Evolutionary conservation across 768 basidiomycete species (phyloP), one percentile per base, ranked within the genome.

Genomic region (Leccinum boreale): DNA sequence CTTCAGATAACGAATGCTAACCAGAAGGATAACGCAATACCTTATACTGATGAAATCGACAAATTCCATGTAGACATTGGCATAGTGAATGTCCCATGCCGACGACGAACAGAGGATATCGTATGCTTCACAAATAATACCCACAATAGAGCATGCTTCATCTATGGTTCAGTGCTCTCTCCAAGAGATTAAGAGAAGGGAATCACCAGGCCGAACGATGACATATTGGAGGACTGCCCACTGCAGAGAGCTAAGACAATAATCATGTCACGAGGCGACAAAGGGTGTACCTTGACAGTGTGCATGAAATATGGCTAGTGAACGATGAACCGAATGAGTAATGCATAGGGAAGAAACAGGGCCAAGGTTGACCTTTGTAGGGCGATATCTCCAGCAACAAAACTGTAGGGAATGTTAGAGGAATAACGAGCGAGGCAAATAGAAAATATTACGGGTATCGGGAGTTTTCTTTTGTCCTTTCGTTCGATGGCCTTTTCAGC

Each of bases 151-250:
- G 10, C 56, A 39, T 6, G 64, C 59, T 68, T 62, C 24, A 17
- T 42, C 7, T 12, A 5, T 4, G 26, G 29, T 55, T 67, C 15
- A 72, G 63, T 26, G 8, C 2, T 11, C 19, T 29, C 26, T 29
- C 17, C 23, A 21, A 7, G 31, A 29, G 45, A 35, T 5, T 26
- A 14, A 19, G 11, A 23, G 12, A 28, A 42, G 21, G 3, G 29
- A 21, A 46, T 62, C 50, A 80, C 81, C 67, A 57, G 85, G 85
- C 54, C 89, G 79, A 45, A 94, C 74, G 57, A 93, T 82, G 23
- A 90, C 85, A 68, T 94, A 96, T 81, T 97, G 94, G 58, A 97
- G 74, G 7, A 96, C 93, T 42, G 82, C 78, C 91, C 92, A 95
- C 84, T 92, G 51, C 19, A 55, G 45, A 58, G 23, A 23, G 21